Percentiles rank a stretch among this genome's conserved stretches.
phyloP scores from a whole-genome alignment of 2,329 filamentous ascomycete genomes.

The Sporothrix protearum region DNA sequence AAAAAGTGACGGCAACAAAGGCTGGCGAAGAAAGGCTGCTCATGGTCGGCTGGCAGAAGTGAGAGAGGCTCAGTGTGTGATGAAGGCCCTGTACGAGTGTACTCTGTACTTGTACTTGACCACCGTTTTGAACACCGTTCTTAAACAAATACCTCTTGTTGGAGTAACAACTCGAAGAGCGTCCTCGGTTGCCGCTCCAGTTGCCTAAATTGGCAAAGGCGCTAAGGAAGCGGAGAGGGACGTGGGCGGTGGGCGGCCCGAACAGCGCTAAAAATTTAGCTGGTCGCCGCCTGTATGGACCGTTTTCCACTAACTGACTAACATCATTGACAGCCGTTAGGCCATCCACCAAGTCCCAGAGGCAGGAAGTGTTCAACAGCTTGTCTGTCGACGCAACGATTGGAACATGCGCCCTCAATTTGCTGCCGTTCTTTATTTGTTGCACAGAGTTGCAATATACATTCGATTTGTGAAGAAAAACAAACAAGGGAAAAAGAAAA shows the following conservation, averaged over 20 bases:
- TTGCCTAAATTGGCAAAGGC: slow-evolving; percentile 13
- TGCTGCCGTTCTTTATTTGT: background rate
- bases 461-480: background rate
- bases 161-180: no score
- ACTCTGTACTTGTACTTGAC: no score
- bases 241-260: slow-evolving; percentile 18
- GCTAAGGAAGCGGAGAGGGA: slow-evolving; percentile 13
- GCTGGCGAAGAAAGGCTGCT: background rate
- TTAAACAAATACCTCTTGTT: no score
- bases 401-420: no score
- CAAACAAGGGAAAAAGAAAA: background rate
- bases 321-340: background rate
- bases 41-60: background rate
- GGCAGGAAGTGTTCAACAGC: background rate
- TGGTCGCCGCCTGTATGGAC: slow-evolving; percentile 6
- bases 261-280: slow-evolving; percentile 18
- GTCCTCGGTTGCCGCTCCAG: background rate
- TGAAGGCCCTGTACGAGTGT: background rate
- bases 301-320: no score
- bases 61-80: background rate
- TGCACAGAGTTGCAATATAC: background rate
- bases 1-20: no score
- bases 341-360: background rate
- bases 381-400: background rate
- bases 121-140: no score